phyloP scores from a whole-genome alignment of 2,329 filamentous ascomycete species.

The Trichophyton simii region DNA sequence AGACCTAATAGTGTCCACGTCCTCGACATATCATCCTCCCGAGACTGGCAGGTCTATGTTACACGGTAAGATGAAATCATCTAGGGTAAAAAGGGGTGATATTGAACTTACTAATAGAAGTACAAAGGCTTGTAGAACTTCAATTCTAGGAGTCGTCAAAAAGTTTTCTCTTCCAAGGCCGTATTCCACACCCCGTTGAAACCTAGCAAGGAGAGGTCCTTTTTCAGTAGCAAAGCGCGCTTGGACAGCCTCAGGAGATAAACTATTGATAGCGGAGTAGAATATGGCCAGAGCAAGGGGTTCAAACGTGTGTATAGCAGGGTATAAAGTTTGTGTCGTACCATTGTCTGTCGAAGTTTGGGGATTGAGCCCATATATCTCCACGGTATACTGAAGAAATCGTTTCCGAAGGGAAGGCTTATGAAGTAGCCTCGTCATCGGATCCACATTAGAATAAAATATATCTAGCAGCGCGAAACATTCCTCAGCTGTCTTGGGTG shows the following conservation, averaged over 20 bases:
- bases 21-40: conserved; percentile 11
- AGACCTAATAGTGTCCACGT: conserved; percentile 10
- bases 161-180: neutral
- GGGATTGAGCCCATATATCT: neutral
- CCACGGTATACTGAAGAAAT: neutral
- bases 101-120: neutral
- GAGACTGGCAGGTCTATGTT: conserved; percentile 8
- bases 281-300: neutral
- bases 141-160: neutral
- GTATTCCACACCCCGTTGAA: neutral
- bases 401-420: neutral
- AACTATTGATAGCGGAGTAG: neutral
- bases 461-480: neutral
- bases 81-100: neutral
- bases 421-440: neutral
- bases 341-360: neutral
- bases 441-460: neutral
- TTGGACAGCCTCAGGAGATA: neutral
- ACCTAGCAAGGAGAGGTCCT: neutral
- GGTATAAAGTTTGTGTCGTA: neutral
- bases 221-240: neutral
- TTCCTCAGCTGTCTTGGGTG: neutral
- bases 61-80: neutral
- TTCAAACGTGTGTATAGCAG: neutral
- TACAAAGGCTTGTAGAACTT: neutral